Base-by-base conservation (phyloP, 108 stramenopile species). In the Fragilaria crotonensis region DNA sequence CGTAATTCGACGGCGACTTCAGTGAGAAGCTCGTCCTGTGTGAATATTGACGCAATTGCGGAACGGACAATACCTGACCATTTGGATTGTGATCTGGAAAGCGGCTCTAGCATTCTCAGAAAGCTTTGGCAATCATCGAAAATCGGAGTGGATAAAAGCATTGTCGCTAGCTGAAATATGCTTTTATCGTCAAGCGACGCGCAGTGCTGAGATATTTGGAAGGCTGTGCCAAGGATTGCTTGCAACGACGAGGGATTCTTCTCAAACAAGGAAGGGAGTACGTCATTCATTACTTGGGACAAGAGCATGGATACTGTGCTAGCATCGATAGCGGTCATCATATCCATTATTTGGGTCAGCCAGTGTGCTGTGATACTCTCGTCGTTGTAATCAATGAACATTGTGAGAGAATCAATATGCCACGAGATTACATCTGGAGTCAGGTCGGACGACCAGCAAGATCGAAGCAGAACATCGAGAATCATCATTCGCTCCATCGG, bases 391-490 rank as follows among this genome's bases (percentile, higher is more conserved):
- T 4, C 48, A 33, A 41, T 64, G 26, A 11, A 25, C 30, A 17
- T 17, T 33, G 2, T 25, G 23, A 45, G 32, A n/a, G 23, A 25
- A 59, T 25, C 63, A 7, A 31, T 9, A 36, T 3, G 19, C 4
- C 49, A 41, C 18, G 27, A 46, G 21, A 28, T 30, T 30, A 26
- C 45, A 23, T 2, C 17, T 28, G 25, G 45, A 26, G 60, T 51
- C 23, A 53, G 44, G 21, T 58, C 41, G 30, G 48, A 47, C 5
- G 45, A n/a, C 65, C 65, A 63, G 17, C 30, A 45, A 32, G 67
- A 45, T 68, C 67, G 32, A 67, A 67, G 70, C 18, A 76, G 41
- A 17, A 33, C 52, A 61, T 76, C 58, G 54, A 70, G 41, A 30
- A 57, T 68, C n/a, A 76, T 49, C 17, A 59, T 63, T n/a, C 52